A percentile compares a stretch with the other conserved stretches of the same genome.
Conservation (phyloP, 1,284 basidiomycete genomes). For the Schizophyllum amplum region DNA sequence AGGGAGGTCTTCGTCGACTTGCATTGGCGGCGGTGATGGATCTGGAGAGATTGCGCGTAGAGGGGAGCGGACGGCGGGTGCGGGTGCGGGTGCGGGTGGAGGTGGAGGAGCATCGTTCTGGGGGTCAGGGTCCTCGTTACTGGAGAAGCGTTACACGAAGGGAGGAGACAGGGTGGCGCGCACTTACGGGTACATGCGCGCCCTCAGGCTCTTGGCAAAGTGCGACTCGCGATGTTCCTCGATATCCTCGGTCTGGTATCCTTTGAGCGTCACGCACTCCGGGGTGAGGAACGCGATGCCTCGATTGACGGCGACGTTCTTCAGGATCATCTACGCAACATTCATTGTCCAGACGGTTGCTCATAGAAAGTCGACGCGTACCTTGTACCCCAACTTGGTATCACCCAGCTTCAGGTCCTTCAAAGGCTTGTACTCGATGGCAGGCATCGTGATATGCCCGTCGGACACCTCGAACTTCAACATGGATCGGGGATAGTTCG, state of each 20-base stretch:
- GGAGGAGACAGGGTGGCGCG: conserved; percentile 1
- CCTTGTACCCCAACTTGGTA: conserved; percentile 70
- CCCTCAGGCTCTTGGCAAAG: conserved; percentile 47
- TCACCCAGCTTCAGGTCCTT: conserved; percentile 53
- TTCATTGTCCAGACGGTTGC: conserved; percentile 2
- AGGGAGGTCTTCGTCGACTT: neutral
- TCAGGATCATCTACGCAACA: conserved; percentile 48
- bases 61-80: conserved; percentile 25
- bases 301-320: conserved; percentile 49
- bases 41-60: conserved; percentile 16
- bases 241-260: conserved; percentile 50
- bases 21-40: conserved; percentile 8
- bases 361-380: conserved; percentile 20
- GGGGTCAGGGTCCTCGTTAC: conserved; percentile 12
- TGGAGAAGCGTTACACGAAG: neutral
- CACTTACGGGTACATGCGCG: conserved; percentile 25
- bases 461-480: conserved; percentile 62
- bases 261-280: conserved; percentile 45
- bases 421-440: conserved; percentile 59
- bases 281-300: conserved; percentile 69
- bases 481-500: conserved; percentile 67
- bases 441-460: conserved; percentile 49
- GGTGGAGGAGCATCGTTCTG: conserved; percentile 12
- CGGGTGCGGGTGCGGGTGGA: conserved; percentile 11
- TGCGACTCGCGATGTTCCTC: conserved; percentile 41